A percentile compares a stretch with the other conserved stretches of the same genome.
phyloP scores from a whole-genome alignment of 306 rosid genomes.

The Sphenostylis stenocarpa region DNA sequence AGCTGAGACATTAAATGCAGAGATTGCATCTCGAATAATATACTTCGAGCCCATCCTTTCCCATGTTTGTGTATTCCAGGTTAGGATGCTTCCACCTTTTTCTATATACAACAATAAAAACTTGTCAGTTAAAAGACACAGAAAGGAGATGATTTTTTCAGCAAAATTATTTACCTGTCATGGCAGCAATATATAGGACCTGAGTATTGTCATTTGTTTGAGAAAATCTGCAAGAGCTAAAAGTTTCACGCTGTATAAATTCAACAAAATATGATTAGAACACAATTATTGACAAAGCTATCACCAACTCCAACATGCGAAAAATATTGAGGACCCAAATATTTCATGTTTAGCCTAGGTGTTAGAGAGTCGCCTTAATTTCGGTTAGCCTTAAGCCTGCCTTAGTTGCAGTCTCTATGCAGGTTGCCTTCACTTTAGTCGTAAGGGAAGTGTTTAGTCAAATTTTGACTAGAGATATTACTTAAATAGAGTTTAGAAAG shows the following conservation, averaged over 20 bases:
- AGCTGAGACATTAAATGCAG: conserved; percentile 76
- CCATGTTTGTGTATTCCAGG: conserved; percentile 87
- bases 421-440: too few species aligned
- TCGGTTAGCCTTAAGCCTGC: neutral
- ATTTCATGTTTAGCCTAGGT: neutral
- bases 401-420: too few species aligned
- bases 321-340: conserved; percentile 11
- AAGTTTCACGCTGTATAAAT: conserved; percentile 66
- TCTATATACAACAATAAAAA: conserved; percentile 41
- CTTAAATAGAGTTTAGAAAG: too few species aligned
- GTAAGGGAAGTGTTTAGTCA: too few species aligned
- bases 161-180: conserved; percentile 53
- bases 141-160: conserved; percentile 15
- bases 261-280: conserved; percentile 34
- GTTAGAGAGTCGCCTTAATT: neutral
- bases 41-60: conserved; percentile 63
- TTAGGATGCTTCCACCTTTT: conserved; percentile 72
- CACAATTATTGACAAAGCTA: conserved; percentile 2
- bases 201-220: conserved; percentile 42
- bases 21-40: conserved; percentile 62
- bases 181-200: conserved; percentile 62
- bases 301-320: conserved; percentile 9
- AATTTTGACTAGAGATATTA: too few species aligned
- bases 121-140: conserved; percentile 29
- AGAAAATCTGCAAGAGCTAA: conserved; percentile 83